phyloP scores from a whole-genome alignment of 2,329 filamentous ascomycete species.

The Dothidotthia symphoricarpi region DNA sequence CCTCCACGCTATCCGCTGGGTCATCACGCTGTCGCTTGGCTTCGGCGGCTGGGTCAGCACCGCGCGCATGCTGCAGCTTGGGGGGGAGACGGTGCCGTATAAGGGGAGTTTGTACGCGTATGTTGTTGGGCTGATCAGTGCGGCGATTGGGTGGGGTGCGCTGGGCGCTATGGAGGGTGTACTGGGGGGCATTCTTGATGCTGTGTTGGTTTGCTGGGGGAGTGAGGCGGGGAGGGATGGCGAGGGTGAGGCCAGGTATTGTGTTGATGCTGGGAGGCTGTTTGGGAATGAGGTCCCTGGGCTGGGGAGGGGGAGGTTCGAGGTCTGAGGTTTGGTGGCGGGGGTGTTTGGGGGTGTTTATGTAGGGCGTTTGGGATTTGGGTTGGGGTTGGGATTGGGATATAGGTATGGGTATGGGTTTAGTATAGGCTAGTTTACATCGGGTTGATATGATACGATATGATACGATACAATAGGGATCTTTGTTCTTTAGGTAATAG shows the following conservation, averaged over 20 bases:
- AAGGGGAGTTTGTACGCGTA: slow-evolving; percentile 91
- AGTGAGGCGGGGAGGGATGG: slow-evolving; percentile 63
- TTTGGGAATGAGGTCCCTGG: slow-evolving; percentile 61
- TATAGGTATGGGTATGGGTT: no score
- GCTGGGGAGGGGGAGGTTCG: slow-evolving; percentile 24
- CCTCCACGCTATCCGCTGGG: slow-evolving; percentile 83
- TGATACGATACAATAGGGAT: no score
- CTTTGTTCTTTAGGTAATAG: no score
- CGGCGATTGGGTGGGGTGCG: slow-evolving; percentile 92
- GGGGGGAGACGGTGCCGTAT: slow-evolving; percentile 46
- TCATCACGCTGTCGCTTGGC: slow-evolving; percentile 85
- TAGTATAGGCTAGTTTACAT: no score
- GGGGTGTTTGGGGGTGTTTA: no score
- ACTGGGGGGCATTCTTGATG: slow-evolving; percentile 81
- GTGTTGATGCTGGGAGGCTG: slow-evolving; percentile 83
- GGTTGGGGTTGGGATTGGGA: no score
- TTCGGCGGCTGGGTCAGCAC: slow-evolving; percentile 97
- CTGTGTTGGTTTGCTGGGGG: slow-evolving; percentile 88
- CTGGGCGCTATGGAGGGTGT: slow-evolving; percentile 89
- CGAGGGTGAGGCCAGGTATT: slow-evolving; percentile 73
- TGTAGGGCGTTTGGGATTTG: no score
- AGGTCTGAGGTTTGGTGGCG: slow-evolving; percentile 27
- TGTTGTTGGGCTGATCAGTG: slow-evolving; percentile 85
- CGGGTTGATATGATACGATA: no score
- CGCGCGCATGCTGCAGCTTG: slow-evolving; percentile 71